Conservation (phyloP, 2,329 filamentous ascomycete genomes). For the Chaetomiaceae sp. region DNA sequence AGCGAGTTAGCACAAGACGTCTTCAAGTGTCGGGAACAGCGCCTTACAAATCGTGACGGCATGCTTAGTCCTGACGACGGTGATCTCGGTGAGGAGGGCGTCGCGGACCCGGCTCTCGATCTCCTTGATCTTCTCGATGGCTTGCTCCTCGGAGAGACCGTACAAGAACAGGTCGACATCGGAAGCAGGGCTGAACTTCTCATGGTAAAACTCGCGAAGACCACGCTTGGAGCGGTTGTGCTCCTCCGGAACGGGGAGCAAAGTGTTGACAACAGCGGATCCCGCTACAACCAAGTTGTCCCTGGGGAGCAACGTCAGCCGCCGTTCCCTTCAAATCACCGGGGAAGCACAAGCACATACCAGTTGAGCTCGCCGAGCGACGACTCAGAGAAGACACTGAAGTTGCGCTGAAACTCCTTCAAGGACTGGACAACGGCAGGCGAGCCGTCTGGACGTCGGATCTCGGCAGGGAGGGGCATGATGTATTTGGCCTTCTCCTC, state of each 20-base stretch:
- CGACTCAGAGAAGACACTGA: slow-evolving; percentile 76
- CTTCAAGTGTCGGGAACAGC: background rate
- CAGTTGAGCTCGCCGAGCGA: slow-evolving; percentile 73
- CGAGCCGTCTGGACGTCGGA: slow-evolving; percentile 58
- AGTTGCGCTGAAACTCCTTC: slow-evolving; percentile 72
- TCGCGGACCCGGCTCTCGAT: slow-evolving; percentile 74
- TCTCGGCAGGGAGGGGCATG: slow-evolving; percentile 59
- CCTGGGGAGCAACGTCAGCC: slow-evolving; percentile 1
- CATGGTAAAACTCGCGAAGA: slow-evolving; percentile 72
- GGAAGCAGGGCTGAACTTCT: slow-evolving; percentile 74
- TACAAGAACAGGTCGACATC: slow-evolving; percentile 87
- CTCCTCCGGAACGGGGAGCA: slow-evolving; percentile 64
- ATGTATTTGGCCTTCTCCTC: slow-evolving; percentile 63
- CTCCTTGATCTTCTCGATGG: slow-evolving; percentile 76
- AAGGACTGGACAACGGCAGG: slow-evolving; percentile 64
- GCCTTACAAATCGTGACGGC: slow-evolving; percentile 69
- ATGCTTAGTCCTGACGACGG: slow-evolving; percentile 79
- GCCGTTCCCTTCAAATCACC: background rate
- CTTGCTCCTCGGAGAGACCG: slow-evolving; percentile 70
- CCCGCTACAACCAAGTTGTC: slow-evolving; percentile 74
- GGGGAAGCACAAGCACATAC: slow-evolving; percentile 35
- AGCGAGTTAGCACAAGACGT: slow-evolving; percentile 1
- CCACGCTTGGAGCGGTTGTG: slow-evolving; percentile 59
- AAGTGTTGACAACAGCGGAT: slow-evolving; percentile 73
- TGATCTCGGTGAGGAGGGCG: slow-evolving; percentile 76